Percentiles rank a stretch among this genome's conserved stretches.
These are phyloP conservation scores for Nicotiana tabacum DNA, from an alignment of 257 asterid species.

Conservation along the genomic window DNA sequence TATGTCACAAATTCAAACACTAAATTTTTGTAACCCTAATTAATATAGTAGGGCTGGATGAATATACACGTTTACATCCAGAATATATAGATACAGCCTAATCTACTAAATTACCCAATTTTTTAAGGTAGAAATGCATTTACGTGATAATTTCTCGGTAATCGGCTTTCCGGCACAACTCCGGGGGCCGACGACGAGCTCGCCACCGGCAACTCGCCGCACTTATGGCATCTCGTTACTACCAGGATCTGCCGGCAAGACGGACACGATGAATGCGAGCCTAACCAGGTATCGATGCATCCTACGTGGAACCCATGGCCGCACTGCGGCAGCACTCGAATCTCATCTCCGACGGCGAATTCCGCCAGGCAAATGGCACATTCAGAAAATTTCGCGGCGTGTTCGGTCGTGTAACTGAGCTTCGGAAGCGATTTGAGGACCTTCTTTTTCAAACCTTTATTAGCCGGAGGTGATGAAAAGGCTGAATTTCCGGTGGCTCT, in stretches of 20 bases:
- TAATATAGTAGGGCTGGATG: background rate
- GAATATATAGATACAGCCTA: background rate
- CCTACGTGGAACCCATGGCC: conserved; percentile 26
- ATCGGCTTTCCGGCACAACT: background rate
- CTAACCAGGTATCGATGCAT: conserved; percentile 28
- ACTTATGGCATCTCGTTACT: conserved; percentile 13
- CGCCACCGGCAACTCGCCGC: conserved; percentile 17
- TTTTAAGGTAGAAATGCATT: conserved; percentile 8
- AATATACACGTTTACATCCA: background rate
- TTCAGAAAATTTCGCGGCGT: conserved; percentile 3
- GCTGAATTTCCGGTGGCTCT: background rate
- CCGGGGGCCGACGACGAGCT: background rate
- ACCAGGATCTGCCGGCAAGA: conserved; percentile 24
- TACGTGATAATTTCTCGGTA: background rate
- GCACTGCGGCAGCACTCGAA: conserved; percentile 25
- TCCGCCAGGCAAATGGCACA: conserved; percentile 30
- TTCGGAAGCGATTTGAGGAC: conserved; percentile 21
- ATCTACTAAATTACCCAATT: background rate
- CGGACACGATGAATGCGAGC: conserved; percentile 26
- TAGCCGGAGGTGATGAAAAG: conserved; percentile 2
- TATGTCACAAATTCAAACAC: background rate
- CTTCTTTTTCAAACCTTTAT: conserved; percentile 21
- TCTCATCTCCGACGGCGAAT: conserved; percentile 14
- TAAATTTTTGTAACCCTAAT: background rate
- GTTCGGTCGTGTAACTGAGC: conserved; percentile 11